A percentile compares a stretch with the other conserved stretches of the same genome.
phyloP scores from a whole-genome alignment of 495 filamentous ascomycete species.

The Friedmanniomyces endolithicus region DNA sequence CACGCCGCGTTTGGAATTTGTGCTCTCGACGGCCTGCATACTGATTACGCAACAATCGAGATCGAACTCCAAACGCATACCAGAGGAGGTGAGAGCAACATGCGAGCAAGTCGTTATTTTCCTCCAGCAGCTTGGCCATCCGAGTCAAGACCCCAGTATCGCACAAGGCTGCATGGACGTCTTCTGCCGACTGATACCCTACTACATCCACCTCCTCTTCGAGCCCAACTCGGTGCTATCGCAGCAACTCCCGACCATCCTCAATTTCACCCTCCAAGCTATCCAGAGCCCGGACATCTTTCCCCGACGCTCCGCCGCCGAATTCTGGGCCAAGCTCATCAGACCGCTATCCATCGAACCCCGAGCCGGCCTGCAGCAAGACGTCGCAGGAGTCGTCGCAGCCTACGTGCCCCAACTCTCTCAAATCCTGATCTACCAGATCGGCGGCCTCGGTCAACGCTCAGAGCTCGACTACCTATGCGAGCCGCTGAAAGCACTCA shows the following conservation, averaged over 20 bases:
- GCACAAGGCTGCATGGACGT: slow-evolving; percentile 66
- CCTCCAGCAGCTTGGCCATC: slow-evolving; percentile 34
- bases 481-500: slow-evolving; percentile 65
- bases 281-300: slow-evolving; percentile 62
- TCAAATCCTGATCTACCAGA: slow-evolving; percentile 46
- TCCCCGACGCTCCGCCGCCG: slow-evolving; percentile 63
- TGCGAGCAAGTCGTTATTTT: slow-evolving; percentile 54
- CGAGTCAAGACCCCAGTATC: slow-evolving; percentile 60
- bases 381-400: neutral
- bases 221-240: slow-evolving; percentile 33
- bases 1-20: slow-evolving; percentile 56
- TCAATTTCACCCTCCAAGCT: slow-evolving; percentile 63
- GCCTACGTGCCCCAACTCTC: slow-evolving; percentile 11
- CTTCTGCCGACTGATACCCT: slow-evolving; percentile 51
- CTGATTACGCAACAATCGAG: slow-evolving; percentile 56
- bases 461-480: slow-evolving; percentile 66
- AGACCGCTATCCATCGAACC: slow-evolving; percentile 1
- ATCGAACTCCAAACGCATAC: slow-evolving; percentile 33
- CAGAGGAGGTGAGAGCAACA: slow-evolving; percentile 40
- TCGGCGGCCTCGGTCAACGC: slow-evolving; percentile 60
- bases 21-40: slow-evolving; percentile 66
- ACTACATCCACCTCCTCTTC: slow-evolving; percentile 48
- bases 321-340: slow-evolving; percentile 53
- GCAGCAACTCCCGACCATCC: slow-evolving; percentile 29
- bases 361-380: neutral